Base-by-base conservation (phyloP, 371 early-diverging fungal genomes). In the Cladochytrium tenue region DNA sequence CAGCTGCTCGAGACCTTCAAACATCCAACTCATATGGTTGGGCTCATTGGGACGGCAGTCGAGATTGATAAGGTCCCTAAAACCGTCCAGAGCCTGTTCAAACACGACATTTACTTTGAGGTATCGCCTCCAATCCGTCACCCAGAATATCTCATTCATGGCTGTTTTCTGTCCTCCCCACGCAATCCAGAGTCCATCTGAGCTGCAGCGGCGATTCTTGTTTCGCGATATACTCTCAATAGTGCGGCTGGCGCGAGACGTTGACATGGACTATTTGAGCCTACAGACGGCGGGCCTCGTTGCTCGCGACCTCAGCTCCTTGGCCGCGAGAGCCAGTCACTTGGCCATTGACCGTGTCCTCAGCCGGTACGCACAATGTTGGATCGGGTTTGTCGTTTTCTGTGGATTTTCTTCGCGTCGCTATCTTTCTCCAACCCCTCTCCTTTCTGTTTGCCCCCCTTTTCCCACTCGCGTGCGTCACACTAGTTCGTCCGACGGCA, bases 261-360 rank as follows among this genome's bases (percentile, higher is more conserved):
- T 76, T 13, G 56, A 60, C 34, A 28, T 68, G 51, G 32, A 66
- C 4, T 53, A 66, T 15, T 34, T 95, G 52, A 93, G 96, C 3
- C 88, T 89, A 17, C 95, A 96, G 60, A 97, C 96, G 0, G 95
- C 97, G 2, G 94, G 95, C 2, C 81, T 97, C 58, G 89, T 92
- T 3, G 88, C 91, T 0, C 88, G 93, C 43, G 97, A 97, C 75
- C 76, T 97, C 13, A 87, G 80, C 0, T 86, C 88, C 67, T 71
- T 96, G 27, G 81, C 93, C 13, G 88, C 85, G 1, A 79, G 92
- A 43, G 90, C 94, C 0, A 90, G 88, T 30, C 68, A 81, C 13
- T 74, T 82, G 1, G 88, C 93, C 2, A 79, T 92, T 66, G 84
- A 88, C 27, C 84, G 91, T 30, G n/a, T n/a, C n/a, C n/a, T n/a